phyloP scores from a whole-genome alignment of 805 yeast genomes.

The Wickerhamomyces subpelliculosus region DNA sequence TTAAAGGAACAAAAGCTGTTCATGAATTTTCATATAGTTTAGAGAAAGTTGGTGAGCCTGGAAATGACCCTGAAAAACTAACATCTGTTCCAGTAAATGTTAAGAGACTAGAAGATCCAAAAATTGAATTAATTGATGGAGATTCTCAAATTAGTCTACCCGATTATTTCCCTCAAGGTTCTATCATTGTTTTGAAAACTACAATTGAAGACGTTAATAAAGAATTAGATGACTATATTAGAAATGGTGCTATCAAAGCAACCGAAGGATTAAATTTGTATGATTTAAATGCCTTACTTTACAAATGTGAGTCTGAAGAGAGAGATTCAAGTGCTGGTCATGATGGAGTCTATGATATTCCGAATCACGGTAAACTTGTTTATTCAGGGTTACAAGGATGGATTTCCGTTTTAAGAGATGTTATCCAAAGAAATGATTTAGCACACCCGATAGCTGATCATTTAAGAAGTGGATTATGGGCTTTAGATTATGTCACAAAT shows the following conservation, averaged over 20 bases:
- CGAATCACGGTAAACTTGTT: slow-evolving; percentile 63
- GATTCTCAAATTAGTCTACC: slow-evolving; percentile 54
- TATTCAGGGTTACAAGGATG: slow-evolving; percentile 95
- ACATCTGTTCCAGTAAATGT: slow-evolving; percentile 64
- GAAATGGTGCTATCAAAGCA: slow-evolving; percentile 72
- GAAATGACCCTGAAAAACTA: slow-evolving; percentile 34
- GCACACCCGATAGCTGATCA: slow-evolving; percentile 82
- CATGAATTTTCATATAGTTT: slow-evolving; percentile 54
- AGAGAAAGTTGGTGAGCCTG: slow-evolving; percentile 42
- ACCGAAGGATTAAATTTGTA: slow-evolving; percentile 51
- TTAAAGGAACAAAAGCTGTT: slow-evolving; percentile 55
- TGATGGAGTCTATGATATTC: slow-evolving; percentile 70
- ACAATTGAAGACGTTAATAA: slow-evolving; percentile 58
- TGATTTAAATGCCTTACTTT: slow-evolving; percentile 71
- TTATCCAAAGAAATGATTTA: slow-evolving; percentile 64
- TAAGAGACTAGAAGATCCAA: slow-evolving; percentile 43
- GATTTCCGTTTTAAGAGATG: slow-evolving; percentile 58
- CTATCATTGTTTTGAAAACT: slow-evolving; percentile 79
- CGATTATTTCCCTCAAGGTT: slow-evolving; percentile 75
- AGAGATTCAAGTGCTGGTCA: slow-evolving; percentile 67
- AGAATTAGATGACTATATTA: slow-evolving; percentile 57
- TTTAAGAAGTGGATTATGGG: slow-evolving; percentile 82
- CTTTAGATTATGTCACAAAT: slow-evolving; percentile 64
- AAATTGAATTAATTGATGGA: slow-evolving; percentile 34
- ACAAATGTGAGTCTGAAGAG: slow-evolving; percentile 82